These are phyloP conservation scores for Verticillium nubilum DNA, from an alignment of 2,329 filamentous ascomycete genomes.

Conservation along the genomic window DNA sequence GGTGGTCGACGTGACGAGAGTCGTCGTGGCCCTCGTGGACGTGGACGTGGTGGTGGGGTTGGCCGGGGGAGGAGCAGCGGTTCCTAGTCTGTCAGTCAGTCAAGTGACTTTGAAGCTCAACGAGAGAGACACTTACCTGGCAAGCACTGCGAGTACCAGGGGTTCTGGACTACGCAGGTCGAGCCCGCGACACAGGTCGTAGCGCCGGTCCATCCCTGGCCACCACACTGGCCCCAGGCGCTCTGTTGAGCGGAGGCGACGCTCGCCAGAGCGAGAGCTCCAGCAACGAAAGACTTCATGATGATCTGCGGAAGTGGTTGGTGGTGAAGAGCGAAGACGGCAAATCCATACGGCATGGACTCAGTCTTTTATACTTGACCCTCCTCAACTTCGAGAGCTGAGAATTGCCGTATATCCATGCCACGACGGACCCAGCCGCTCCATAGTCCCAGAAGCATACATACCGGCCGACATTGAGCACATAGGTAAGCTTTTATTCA, in stretches of 20 bases:
- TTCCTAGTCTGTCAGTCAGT: slow-evolving; percentile 39
- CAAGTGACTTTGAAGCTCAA: slow-evolving; percentile 37
- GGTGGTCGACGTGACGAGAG: slow-evolving; percentile 6
- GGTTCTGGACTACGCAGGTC: slow-evolving; percentile 31
- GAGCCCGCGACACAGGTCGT: slow-evolving; percentile 26
- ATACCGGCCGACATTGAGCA: background rate
- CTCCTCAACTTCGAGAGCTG: background rate
- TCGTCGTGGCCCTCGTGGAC: slow-evolving; percentile 8
- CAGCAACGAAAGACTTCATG: slow-evolving; percentile 8
- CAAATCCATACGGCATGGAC: background rate
- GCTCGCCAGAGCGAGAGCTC: slow-evolving; percentile 6
- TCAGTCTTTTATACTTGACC: background rate
- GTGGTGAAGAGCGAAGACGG: background rate
- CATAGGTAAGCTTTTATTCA: background rate
- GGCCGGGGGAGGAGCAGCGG: slow-evolving; percentile 29
- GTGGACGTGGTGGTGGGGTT: slow-evolving; percentile 11
- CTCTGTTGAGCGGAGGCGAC: slow-evolving; percentile 11
- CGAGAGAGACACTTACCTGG: slow-evolving; percentile 9
- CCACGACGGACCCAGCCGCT: background rate
- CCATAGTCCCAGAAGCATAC: background rate
- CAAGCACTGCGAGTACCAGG: slow-evolving; percentile 35
- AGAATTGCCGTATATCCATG: background rate
- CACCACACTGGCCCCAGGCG: slow-evolving; percentile 31
- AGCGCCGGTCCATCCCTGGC: slow-evolving; percentile 27
- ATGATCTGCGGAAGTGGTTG: background rate